phyloP scores from a whole-genome alignment of 2,329 filamentous ascomycete genomes.

The Exophiala sp. region DNA sequence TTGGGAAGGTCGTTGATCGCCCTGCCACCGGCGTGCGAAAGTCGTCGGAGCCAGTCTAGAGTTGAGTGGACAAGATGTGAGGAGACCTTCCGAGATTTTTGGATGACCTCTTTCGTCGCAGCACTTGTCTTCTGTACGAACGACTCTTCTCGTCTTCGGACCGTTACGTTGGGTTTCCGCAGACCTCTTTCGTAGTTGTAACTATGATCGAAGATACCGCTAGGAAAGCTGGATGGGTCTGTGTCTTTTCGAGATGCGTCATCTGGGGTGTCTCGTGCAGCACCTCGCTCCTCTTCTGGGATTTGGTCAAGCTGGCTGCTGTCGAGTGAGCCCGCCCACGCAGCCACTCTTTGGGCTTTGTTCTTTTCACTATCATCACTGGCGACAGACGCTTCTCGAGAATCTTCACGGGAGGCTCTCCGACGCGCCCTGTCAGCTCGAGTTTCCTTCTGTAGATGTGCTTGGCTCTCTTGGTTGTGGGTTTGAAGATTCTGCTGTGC shows the following conservation, averaged over 20 bases:
- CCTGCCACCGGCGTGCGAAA: constrained; percentile 8
- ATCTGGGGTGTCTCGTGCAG: constrained; percentile 7
- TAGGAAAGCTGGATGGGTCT: constrained; percentile 28
- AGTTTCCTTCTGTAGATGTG: constrained; percentile 17
- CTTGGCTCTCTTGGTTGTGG: constrained; percentile 18
- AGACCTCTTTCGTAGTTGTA: constrained; percentile 29
- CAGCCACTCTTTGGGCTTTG: constrained; percentile 20
- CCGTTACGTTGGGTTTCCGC: constrained; percentile 20
- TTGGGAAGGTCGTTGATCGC: constrained; percentile 20
- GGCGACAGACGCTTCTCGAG: constrained; percentile 23
- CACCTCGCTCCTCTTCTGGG: constrained; percentile 21
- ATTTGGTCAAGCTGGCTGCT: constrained; percentile 23
- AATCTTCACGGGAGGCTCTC: constrained; percentile 25
- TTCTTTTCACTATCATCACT: constrained; percentile 19
- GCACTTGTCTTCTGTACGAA: constrained; percentile 5
- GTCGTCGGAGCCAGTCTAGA: constrained; percentile 11
- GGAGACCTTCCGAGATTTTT: neutral
- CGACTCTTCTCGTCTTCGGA: constrained; percentile 10
- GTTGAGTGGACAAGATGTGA: constrained; percentile 1
- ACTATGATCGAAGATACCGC: constrained; percentile 28
- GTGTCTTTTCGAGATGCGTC: constrained; percentile 19
- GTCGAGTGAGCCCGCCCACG: constrained; percentile 24
- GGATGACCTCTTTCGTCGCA: constrained; percentile 1
- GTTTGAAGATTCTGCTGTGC: constrained; percentile 24
- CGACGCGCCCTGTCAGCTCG: constrained; percentile 26